Evolutionary conservation across 352 stramenopile species (phyloP).

Genomic region (Phytophthora capsici): DNA sequence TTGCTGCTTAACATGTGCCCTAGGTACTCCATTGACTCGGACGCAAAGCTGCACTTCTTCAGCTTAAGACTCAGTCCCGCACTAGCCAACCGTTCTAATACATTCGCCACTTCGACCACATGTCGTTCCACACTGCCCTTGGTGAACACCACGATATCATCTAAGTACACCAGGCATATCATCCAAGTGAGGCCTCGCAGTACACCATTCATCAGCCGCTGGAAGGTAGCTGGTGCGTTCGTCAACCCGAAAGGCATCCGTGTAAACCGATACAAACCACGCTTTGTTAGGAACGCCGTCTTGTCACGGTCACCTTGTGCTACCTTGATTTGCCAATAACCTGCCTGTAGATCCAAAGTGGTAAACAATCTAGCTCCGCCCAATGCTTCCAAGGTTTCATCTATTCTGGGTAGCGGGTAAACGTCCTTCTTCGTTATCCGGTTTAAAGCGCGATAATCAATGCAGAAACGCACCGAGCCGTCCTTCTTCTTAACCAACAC

Average conservation of each 20-base stretch:
- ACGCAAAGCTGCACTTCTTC: not conserved
- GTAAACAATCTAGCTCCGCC: not conserved
- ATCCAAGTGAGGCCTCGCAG: not conserved
- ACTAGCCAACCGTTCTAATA: not conserved
- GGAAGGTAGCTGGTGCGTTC: not conserved
- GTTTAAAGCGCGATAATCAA: not conserved
- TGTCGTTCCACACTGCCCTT: not conserved
- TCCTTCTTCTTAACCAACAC: constrained; percentile 10
- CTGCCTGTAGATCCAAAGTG: not conserved
- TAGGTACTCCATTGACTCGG: not conserved
- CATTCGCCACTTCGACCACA: not conserved
- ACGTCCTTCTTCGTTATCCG: constrained; percentile 3
- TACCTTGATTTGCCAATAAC: constrained; percentile 5
- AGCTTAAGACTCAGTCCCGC: not conserved
- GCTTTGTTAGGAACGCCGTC: not conserved
- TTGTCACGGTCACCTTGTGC: not conserved
- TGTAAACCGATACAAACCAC: not conserved
- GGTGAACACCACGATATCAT: constrained; percentile 1
- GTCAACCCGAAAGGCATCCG: constrained; percentile 1
- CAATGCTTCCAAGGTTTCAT: constrained; percentile 3
- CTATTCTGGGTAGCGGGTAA: constrained; percentile 9
- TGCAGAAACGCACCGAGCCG: not conserved
- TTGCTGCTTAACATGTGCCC: not conserved
- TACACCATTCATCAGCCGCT: not conserved
- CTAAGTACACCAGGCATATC: not conserved